These are phyloP conservation scores for Kwoniella dejecticola DNA, from an alignment of 768 basidiomycete genomes.

Conservation along the genomic window DNA sequence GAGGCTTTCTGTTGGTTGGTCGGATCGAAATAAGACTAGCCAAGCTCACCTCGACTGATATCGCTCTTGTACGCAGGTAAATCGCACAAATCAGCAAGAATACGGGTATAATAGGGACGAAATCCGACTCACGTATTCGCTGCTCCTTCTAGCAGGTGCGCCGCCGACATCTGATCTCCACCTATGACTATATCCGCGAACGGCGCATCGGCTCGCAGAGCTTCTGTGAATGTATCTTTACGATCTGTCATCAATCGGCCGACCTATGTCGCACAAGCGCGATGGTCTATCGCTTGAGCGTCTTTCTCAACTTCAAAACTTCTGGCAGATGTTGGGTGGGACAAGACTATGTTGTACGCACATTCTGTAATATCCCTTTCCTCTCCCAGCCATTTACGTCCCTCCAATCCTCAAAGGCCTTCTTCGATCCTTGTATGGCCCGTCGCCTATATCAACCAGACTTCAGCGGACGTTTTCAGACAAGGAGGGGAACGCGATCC, in stretches of 20 bases:
- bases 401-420: slow-evolving; percentile 32
- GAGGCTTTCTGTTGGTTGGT: no score
- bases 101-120: not conserved
- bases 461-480: not conserved
- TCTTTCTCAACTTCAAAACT: no score
- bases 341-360: slow-evolving; percentile 1
- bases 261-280: slow-evolving; percentile 13
- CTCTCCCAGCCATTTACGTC: slow-evolving; percentile 32
- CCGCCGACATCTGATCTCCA: slow-evolving; percentile 24
- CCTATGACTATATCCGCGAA: slow-evolving; percentile 27
- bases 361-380: slow-evolving; percentile 28
- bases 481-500: no score
- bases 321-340: not conserved
- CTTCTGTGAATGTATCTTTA: slow-evolving; percentile 16
- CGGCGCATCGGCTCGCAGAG: slow-evolving; percentile 26
- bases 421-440: slow-evolving; percentile 19
- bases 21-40: no score
- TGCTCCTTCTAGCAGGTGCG: slow-evolving; percentile 31
- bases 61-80: no score
- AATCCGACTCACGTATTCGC: slow-evolving; percentile 24
- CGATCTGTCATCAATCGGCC: slow-evolving; percentile 27
- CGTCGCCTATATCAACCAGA: slow-evolving; percentile 1
- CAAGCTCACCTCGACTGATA: slow-evolving; percentile 31
- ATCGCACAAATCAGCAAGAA: no score
- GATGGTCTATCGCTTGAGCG: no score